These are phyloP conservation scores for Leccinum solheimii DNA, from an alignment of 1,284 basidiomycete species.

Conservation along the genomic window DNA sequence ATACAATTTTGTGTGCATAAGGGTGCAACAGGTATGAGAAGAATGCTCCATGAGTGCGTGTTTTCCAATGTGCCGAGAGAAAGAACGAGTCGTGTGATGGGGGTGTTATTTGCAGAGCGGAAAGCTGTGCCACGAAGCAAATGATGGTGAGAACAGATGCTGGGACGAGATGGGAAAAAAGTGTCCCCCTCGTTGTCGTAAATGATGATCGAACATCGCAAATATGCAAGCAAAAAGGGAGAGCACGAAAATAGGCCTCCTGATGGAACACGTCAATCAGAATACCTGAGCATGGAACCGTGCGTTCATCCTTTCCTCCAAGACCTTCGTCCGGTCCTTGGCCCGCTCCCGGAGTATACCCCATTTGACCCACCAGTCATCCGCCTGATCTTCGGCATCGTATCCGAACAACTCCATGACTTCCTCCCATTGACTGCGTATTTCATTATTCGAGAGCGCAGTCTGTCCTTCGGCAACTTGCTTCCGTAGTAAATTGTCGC, in stretches of 20 bases:
- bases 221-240: neutral
- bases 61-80: neutral
- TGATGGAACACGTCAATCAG: neutral
- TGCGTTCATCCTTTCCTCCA: slow-evolving; percentile 19
- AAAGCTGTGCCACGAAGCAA: neutral
- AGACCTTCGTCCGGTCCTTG: slow-evolving; percentile 21
- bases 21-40: neutral
- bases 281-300: neutral
- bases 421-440: slow-evolving; percentile 40
- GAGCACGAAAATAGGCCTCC: neutral
- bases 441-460: slow-evolving; percentile 32
- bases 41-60: neutral
- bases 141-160: slow-evolving; percentile 1
- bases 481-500: slow-evolving; percentile 44
- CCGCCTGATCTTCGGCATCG: slow-evolving; percentile 46
- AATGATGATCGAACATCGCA: neutral
- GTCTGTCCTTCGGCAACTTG: slow-evolving; percentile 41
- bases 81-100: neutral
- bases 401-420: slow-evolving; percentile 45
- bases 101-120: neutral
- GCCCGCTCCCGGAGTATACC: slow-evolving; percentile 35
- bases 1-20: slow-evolving; percentile 1
- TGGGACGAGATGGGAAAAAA: neutral
- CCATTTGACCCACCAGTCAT: slow-evolving; percentile 44
- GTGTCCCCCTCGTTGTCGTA: neutral